phyloP scores from a whole-genome alignment of 1,284 basidiomycete species.

The Grifola frondosa region DNA sequence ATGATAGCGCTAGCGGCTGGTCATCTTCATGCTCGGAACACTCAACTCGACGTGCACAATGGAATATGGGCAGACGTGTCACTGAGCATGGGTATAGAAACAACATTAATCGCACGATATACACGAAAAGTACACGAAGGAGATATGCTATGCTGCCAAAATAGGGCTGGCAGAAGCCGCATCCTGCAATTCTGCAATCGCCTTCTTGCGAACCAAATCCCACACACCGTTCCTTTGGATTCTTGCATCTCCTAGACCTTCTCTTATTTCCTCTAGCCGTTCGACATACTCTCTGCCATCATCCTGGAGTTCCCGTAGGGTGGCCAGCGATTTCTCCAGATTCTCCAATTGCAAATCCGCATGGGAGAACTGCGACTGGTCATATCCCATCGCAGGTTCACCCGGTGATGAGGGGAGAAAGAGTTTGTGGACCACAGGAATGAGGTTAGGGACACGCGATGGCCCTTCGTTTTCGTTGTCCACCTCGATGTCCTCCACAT shows the following conservation, averaged over 20 bases:
- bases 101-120: background rate
- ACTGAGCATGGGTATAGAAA: background rate
- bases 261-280: conserved; percentile 74
- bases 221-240: conserved; percentile 70
- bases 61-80: conserved; percentile 1
- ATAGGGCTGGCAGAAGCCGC: conserved; percentile 44
- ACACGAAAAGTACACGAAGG: background rate
- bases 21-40: too few relatives aligned
- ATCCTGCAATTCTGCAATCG: conserved; percentile 71
- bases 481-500: conserved; percentile 49
- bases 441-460: conserved; percentile 64
- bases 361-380: conserved; percentile 60
- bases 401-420: conserved; percentile 56
- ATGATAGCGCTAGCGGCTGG: too few relatives aligned
- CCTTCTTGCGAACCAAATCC: conserved; percentile 69
- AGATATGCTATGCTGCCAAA: conserved; percentile 21
- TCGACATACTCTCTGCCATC: conserved; percentile 81
- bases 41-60: too few relatives aligned
- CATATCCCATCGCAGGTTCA: conserved; percentile 40
- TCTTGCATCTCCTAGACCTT: conserved; percentile 68
- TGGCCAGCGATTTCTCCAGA: conserved; percentile 68
- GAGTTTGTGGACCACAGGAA: conserved; percentile 61
- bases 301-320: conserved; percentile 74
- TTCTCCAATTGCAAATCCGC: conserved; percentile 65
- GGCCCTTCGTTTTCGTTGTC: conserved; percentile 48